Evolutionary conservation across 2,329 filamentous ascomycete genomes (phyloP), one percentile per base, ranked within the genome.

Genomic region (Aspergillus ochraceus): DNA sequence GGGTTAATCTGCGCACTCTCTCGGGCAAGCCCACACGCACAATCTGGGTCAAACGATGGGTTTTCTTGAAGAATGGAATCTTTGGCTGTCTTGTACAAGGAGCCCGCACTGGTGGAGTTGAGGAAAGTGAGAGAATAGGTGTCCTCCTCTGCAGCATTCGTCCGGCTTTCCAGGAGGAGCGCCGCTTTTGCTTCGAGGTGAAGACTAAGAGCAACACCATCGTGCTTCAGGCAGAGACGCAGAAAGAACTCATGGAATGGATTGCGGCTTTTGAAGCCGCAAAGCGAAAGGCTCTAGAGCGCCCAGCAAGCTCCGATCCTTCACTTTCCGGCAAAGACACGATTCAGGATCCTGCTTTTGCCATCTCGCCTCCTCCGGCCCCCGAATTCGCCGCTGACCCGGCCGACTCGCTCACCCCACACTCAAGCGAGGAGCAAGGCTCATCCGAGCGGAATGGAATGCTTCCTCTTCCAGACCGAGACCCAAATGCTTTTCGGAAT

Each of bases 151-250:
- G 95, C 79, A 96, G 91, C 70, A 90, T 95, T 52, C 91, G 94
- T 69, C 92, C 93, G 19, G 92, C 93, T 0, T 90, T 96, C 54
- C 88, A 91, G 66, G 95, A 99, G 76, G 95, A 99, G 70, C 87
- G 95, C 45, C 86, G 95, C 17, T 99, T 98, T 76, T 98, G 95
- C 74, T 97, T 99, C 70, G 95, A 99, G 76, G 90, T 99, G 70
- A 99, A 98, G 81, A 99, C 95, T 2, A 99, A 97, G 76, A 96
- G 91, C 70, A 90, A 90, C 63, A 95, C 89, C 53, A 88, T 97
- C 64, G 80, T 97, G 60, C 82, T 99, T 3, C 95, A 99, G 77
- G 91, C 94, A 4, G 95, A 99, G 74, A 97, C 92, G 0, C 95
- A 99, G 73, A 82, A 81, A 53, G 91, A 98, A 72, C 84, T 99